Conservation (phyloP, 2,329 filamentous ascomycete genomes). For the Fusarium sp. region DNA sequence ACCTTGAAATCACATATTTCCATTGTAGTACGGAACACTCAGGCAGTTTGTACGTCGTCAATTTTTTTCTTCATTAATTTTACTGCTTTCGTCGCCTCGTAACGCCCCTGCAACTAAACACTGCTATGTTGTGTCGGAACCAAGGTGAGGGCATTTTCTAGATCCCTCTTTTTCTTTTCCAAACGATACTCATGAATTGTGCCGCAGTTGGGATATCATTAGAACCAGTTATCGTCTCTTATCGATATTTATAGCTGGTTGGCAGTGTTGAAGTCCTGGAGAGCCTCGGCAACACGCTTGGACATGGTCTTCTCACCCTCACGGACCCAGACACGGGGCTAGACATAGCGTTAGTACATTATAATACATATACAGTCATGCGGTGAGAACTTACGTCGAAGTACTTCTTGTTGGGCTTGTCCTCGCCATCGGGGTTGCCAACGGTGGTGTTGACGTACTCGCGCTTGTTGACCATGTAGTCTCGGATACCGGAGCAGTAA, state of each 20-base stretch:
- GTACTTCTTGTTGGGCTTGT: slow-evolving; percentile 99
- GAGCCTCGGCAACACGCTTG: slow-evolving; percentile 79
- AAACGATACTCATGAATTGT: slow-evolving; percentile 28
- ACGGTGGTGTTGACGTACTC: slow-evolving; percentile 89
- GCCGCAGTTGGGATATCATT: slow-evolving; percentile 33
- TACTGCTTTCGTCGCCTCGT: slow-evolving; percentile 39
- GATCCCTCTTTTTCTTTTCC: slow-evolving; percentile 25
- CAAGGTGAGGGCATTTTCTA: slow-evolving; percentile 13
- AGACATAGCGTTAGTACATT: slow-evolving; percentile 31
- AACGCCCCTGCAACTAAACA: slow-evolving; percentile 30
- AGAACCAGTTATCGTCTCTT: slow-evolving; percentile 11
- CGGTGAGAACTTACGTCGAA: slow-evolving; percentile 64
- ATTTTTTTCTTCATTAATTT: slow-evolving; percentile 39
- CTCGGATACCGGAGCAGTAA: slow-evolving; percentile 90
- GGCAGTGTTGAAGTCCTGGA: slow-evolving; percentile 85
- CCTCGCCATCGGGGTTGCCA: slow-evolving; percentile 93
- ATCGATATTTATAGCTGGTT: slow-evolving; percentile 48
- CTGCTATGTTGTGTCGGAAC: slow-evolving; percentile 25
- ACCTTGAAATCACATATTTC: background rate
- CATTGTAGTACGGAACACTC: background rate
- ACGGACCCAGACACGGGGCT: slow-evolving; percentile 93
- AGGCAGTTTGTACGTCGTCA: slow-evolving; percentile 27
- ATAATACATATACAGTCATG: background rate
- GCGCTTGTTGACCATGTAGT: slow-evolving; percentile 94
- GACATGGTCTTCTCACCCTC: slow-evolving; percentile 98